Conservation (phyloP, 306 rosid species). For the Vicia sativa region DNA sequence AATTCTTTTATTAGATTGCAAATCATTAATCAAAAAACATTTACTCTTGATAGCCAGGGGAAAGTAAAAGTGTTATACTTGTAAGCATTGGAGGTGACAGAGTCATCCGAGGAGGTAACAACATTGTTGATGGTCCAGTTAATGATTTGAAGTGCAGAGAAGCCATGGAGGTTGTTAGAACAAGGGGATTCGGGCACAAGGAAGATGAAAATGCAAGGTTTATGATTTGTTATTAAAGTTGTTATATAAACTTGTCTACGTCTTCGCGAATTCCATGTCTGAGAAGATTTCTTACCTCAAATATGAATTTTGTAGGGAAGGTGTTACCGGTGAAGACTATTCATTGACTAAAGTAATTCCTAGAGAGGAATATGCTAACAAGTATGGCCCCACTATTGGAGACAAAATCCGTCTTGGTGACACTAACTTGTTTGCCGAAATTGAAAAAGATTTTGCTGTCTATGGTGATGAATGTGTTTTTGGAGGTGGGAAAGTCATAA, state of each 20-base stretch:
- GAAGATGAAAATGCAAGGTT: constrained; percentile 75
- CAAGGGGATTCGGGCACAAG: constrained; percentile 49
- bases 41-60: constrained; percentile 77
- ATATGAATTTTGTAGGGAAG: constrained; percentile 74
- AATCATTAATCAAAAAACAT: constrained; percentile 37
- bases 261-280: constrained; percentile 17
- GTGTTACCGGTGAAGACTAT: constrained; percentile 59
- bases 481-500: constrained; percentile 94
- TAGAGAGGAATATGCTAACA: constrained; percentile 75
- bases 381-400: constrained; percentile 89
- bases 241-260: constrained; percentile 28
- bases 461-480: constrained; percentile 93
- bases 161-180: constrained; percentile 56
- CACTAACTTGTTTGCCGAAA: constrained; percentile 79
- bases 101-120: constrained; percentile 85
- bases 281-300: constrained; percentile 44
- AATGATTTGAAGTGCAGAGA: constrained; percentile 47
- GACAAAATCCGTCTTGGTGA: constrained; percentile 96
- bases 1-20: constrained; percentile 13
- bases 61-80: constrained; percentile 65
- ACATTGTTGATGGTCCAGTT: constrained; percentile 70
- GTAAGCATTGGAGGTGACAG: constrained; percentile 80
- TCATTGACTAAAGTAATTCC: constrained; percentile 55
- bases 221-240: constrained; percentile 35
- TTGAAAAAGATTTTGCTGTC: constrained; percentile 72